These are phyloP conservation scores for Cyclotella kingstonii DNA, from an alignment of 108 stramenopile species.

Conservation along the genomic window DNA sequence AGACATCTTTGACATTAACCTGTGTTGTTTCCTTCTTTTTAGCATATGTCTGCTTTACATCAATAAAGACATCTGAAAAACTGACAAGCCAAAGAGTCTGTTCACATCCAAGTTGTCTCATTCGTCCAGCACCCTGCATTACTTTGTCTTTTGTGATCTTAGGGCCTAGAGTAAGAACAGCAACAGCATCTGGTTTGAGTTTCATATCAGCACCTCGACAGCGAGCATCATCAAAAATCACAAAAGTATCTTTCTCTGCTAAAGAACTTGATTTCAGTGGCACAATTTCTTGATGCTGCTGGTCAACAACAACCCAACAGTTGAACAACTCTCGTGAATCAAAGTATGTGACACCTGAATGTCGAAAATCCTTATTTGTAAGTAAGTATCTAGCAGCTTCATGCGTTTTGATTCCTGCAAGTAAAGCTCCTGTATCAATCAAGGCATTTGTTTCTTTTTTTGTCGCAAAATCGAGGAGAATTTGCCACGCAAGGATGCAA, in stretches of 20 bases:
- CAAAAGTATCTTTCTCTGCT: slow-evolving; percentile 43
- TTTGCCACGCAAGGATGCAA: not conserved
- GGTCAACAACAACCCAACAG: too few species aligned
- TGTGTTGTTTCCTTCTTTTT: not conserved
- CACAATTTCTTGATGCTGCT: too few species aligned
- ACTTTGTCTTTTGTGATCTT: slow-evolving; percentile 57
- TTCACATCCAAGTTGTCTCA: slow-evolving; percentile 41
- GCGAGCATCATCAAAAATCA: slow-evolving; percentile 57
- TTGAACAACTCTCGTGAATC: too few species aligned
- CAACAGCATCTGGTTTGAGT: slow-evolving; percentile 42
- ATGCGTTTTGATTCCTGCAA: slow-evolving; percentile 25
- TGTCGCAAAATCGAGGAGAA: not conserved
- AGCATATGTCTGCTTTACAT: slow-evolving; percentile 15
- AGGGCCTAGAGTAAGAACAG: slow-evolving; percentile 54
- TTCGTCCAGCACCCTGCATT: slow-evolving; percentile 62
- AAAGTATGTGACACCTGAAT: slow-evolving; percentile 32
- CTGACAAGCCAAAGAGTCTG: slow-evolving; percentile 50
- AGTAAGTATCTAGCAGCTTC: slow-evolving; percentile 29
- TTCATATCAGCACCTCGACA: slow-evolving; percentile 65
- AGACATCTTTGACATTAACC: slow-evolving; percentile 9
- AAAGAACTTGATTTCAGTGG: slow-evolving; percentile 39
- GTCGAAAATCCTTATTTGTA: not conserved
- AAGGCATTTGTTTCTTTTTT: slow-evolving; percentile 43
- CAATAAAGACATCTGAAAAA: slow-evolving; percentile 36
- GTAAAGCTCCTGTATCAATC: slow-evolving; percentile 52